Evolutionary conservation across 176 grass and related monocot genomes (phyloP).

Genomic region (Panicum miliaceum): DNA sequence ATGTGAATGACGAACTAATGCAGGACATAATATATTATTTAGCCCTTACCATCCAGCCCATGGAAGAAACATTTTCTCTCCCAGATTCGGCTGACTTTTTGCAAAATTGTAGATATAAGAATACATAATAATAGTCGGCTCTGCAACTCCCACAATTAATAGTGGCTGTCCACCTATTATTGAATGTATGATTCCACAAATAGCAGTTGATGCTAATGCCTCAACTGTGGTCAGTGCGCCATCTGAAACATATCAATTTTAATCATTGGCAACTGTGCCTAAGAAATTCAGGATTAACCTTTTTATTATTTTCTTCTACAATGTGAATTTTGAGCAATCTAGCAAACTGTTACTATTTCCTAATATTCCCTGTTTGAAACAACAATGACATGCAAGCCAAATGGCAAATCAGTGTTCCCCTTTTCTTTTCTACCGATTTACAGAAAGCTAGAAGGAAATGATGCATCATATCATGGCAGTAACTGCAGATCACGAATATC

Average conservation of each 20-base stretch:
- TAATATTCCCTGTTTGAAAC: not conserved
- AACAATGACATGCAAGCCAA: constrained; percentile 3
- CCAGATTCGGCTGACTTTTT: constrained; percentile 61
- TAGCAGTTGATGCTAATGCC: constrained; percentile 71
- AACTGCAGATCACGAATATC: constrained; percentile 5
- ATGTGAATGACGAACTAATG: not conserved
- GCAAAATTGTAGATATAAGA: constrained; percentile 77
- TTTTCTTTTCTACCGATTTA: not conserved
- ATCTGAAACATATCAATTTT: constrained; percentile 53
- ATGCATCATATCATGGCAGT: not conserved
- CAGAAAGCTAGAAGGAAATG: constrained; percentile 3
- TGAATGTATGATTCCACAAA: constrained; percentile 86
- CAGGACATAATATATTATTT: constrained; percentile 25
- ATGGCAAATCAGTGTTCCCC: not conserved
- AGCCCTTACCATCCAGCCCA: constrained; percentile 77
- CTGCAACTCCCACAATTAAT: constrained; percentile 88
- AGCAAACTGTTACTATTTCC: not conserved
- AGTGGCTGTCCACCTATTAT: constrained; percentile 72
- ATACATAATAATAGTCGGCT: constrained; percentile 88
- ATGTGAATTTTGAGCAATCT: not conserved
- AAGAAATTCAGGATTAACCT: not conserved
- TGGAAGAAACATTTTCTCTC: constrained; percentile 67
- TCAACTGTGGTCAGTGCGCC: constrained; percentile 81
- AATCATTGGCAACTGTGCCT: not conserved
- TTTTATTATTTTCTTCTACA: not conserved